Evolutionary conservation across 2,329 filamentous ascomycete genomes (phyloP), one percentile per base, ranked within the genome.

Genomic region (Orbilia quercus): DNA sequence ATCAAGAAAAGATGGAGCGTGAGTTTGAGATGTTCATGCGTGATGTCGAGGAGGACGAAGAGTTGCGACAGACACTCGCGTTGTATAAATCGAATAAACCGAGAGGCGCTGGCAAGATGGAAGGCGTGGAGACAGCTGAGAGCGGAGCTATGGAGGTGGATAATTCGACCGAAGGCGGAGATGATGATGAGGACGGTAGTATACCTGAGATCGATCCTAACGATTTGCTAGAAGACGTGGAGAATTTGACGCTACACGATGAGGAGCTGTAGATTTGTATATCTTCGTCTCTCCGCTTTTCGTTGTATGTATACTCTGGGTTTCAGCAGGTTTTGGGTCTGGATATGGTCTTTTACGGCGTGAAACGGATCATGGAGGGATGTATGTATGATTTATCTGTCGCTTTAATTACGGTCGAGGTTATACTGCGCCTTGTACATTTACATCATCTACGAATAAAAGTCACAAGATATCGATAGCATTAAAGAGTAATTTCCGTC

Each of bases 11-110:
- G 75, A 88, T 96, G 84, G 93, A 98, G 80, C 87, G 89, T 76
- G 95, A 99, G 82, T 99, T 96, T 82, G 95, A 99, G 83, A 88
- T 93, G 87, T 99, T 99, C 87, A 83, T 99, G 84, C 89, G 90
- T 48, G 95, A 99, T 81, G 91, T 99, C 9, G 96, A 99, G 82
- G 93, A 98, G 80, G 95, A 99, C 80, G 86, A 90, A 58, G 95
- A 99, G 79, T 84, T 97, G 76, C 86, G 95, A 63, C 86, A 89
- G 45, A 92, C 92, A 0, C 83, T 99, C 79, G 91, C 91, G 48
- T 81, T 99, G 78, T 99, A 96, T 83, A 96, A 94, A 83, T 85
- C 84, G 74, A 82, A 84, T 77, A 81, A 84, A 79, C 79, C 60
- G 31, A 71, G 75, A 53, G 80, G 82, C 55, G 78, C 80, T 75